These are phyloP conservation scores for Penicillium sp. DNA, from an alignment of 2,329 filamentous ascomycete species.

Conservation along the genomic window DNA sequence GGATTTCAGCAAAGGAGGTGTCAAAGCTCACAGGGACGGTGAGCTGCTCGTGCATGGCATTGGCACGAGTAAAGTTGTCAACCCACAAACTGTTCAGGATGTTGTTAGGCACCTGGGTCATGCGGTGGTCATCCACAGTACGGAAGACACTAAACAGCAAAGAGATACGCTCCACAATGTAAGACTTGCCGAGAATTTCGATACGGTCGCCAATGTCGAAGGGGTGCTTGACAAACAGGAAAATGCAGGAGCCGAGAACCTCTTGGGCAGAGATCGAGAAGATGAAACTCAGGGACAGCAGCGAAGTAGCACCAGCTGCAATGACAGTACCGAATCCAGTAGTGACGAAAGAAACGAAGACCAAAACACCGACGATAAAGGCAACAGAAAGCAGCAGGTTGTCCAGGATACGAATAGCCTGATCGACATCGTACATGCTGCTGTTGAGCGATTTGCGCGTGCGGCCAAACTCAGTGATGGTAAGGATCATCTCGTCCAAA, in stretches of 20 bases:
- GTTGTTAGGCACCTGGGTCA: slow-evolving; percentile 82
- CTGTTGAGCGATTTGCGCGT: slow-evolving; percentile 83
- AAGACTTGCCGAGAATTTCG: slow-evolving; percentile 64
- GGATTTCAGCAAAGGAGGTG: slow-evolving; percentile 83
- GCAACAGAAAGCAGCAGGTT: slow-evolving; percentile 78
- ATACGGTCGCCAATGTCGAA: slow-evolving; percentile 95
- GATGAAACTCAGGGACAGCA: slow-evolving; percentile 94
- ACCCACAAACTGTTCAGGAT: slow-evolving; percentile 89
- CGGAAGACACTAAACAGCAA: slow-evolving; percentile 90
- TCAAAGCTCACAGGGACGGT: slow-evolving; percentile 77
- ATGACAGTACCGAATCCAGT: slow-evolving; percentile 78
- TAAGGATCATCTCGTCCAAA: slow-evolving; percentile 90
- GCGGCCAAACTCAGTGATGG: slow-evolving; percentile 75
- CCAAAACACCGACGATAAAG: slow-evolving; percentile 72
- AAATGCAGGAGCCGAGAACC: slow-evolving; percentile 96
- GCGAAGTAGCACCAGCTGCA: slow-evolving; percentile 81
- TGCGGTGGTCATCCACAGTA: slow-evolving; percentile 73
- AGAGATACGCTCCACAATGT: slow-evolving; percentile 89
- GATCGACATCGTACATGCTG: slow-evolving; percentile 96
- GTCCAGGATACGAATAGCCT: slow-evolving; percentile 88
- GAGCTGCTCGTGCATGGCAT: slow-evolving; percentile 83
- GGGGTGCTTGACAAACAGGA: slow-evolving; percentile 97
- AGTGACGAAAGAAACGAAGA: slow-evolving; percentile 88
- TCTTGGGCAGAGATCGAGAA: slow-evolving; percentile 91
- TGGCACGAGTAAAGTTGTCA: slow-evolving; percentile 86